Evolutionary conservation across 1,284 basidiomycete species (phyloP), one percentile per base, ranked within the genome.

Genomic region (Pterulicium gracile): DNA sequence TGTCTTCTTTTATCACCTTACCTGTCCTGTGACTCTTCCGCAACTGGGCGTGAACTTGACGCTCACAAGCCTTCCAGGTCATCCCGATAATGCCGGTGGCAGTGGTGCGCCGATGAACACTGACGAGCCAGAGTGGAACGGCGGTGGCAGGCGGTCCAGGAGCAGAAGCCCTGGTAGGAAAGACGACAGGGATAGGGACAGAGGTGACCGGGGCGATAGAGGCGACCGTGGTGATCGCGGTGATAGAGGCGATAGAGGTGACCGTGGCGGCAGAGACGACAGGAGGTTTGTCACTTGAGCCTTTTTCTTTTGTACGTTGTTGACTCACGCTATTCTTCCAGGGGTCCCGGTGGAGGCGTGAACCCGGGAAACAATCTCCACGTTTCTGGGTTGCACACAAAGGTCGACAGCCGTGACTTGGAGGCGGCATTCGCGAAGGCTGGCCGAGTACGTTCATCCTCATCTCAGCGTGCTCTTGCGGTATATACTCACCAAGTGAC

Each of bases 361-460:
- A 97, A 97, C 68, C 90, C 89, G 1, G 94, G 95, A 45, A 98
- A 96, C 72, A 98, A 98, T 68, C 73, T 98, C 34, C 95, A 98
- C 61, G 88, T 98, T 51, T 95, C 92, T 36, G 82, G 90, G 35
- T 72, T 98, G 46, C 81, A 81, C 54, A 74, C 81, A 59, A 73
- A 72, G 51, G 81, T 95, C 50, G 89, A 90, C 57, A 88, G 87
- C 44, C 80, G 83, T 46, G 84, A 88, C 56, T 83, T 98, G 43
- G 91, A 97, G 62, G 78, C 83, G 20, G 76, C 81, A 13, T 98
- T 98, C 59, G 73, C 77, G 55, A 94, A 93, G 66, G 81, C 84
- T 63, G 95, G 95, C 47, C 77, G 88, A 60, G 94, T 96, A 60
- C 51, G 84, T 74, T 34, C 45, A 12, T 43, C 22, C 44, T 27